phyloP scores from a whole-genome alignment of 2,329 filamentous ascomycete genomes.

The Moelleriella libera region DNA sequence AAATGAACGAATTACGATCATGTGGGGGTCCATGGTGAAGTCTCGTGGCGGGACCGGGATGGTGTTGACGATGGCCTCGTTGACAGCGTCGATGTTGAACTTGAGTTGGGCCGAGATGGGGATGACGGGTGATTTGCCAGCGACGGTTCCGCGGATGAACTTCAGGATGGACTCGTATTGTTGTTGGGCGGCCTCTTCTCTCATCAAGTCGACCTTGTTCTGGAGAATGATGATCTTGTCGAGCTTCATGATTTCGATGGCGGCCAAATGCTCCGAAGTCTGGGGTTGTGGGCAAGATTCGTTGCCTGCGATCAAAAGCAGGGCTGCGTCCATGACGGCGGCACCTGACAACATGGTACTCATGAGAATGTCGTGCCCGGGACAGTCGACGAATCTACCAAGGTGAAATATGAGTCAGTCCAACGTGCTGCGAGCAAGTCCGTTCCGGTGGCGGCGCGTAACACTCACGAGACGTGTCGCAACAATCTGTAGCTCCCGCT shows the following conservation, averaged over 20 bases:
- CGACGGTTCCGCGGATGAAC: constrained; percentile 95
- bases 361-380: constrained; percentile 99
- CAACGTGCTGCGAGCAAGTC: background rate
- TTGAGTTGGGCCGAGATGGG: constrained; percentile 96
- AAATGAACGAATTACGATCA: constrained; percentile 99
- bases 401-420: background rate
- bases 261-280: constrained; percentile 95
- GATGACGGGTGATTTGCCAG: constrained; percentile 87
- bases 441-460: no score
- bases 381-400: constrained; percentile 85
- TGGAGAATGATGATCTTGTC: constrained; percentile 99
- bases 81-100: constrained; percentile 98
- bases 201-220: constrained; percentile 99
- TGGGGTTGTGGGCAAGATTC: constrained; percentile 97
- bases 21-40: constrained; percentile 84
- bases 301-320: constrained; percentile 93
- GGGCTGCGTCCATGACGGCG: constrained; percentile 96
- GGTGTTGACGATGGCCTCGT: constrained; percentile 88
- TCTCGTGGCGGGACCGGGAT: constrained; percentile 87
- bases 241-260: constrained; percentile 99
- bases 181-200: constrained; percentile 81
- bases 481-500: constrained; percentile 74
- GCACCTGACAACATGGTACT: constrained; percentile 99
- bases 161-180: constrained; percentile 97
- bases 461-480: constrained; percentile 77